Percentiles rank a stretch among this genome's conserved stretches.
Conservation (phyloP, 2,329 filamentous ascomycete species). For the Paraconiothyrium sp. region DNA sequence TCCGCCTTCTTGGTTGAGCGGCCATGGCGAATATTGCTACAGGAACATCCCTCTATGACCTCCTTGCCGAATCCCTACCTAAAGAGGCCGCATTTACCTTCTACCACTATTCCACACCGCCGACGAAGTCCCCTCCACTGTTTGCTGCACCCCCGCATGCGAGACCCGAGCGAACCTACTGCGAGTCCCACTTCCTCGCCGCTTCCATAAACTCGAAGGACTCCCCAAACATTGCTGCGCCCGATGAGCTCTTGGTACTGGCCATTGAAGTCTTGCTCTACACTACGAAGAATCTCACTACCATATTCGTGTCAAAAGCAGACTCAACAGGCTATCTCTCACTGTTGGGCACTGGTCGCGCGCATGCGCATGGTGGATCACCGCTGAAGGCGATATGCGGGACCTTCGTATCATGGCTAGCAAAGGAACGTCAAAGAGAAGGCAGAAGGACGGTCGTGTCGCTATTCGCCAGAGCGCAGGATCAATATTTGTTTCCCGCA, state of each 20-base stretch:
- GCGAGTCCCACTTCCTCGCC: slow-evolving; percentile 82
- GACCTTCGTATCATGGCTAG: slow-evolving; percentile 79
- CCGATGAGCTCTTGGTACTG: slow-evolving; percentile 73
- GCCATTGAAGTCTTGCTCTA: slow-evolving; percentile 91
- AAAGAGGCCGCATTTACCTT: slow-evolving; percentile 69
- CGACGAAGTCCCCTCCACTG: slow-evolving; percentile 76
- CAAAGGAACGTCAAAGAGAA: slow-evolving; percentile 71
- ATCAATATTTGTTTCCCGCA: slow-evolving; percentile 93
- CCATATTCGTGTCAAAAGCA: slow-evolving; percentile 94
- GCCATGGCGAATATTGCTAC: slow-evolving; percentile 38
- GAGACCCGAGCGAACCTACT: slow-evolving; percentile 79
- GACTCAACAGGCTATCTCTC: slow-evolving; percentile 92
- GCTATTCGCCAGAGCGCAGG: slow-evolving; percentile 89
- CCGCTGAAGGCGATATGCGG: slow-evolving; percentile 78
- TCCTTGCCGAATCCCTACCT: slow-evolving; percentile 63
- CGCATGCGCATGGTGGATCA: slow-evolving; percentile 61
- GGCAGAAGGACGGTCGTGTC: slow-evolving; percentile 79
- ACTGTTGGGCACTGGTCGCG: slow-evolving; percentile 65
- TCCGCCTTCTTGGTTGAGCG: slow-evolving; percentile 10
- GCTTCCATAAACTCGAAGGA: slow-evolving; percentile 59
- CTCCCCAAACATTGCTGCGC: slow-evolving; percentile 23
- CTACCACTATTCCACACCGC: slow-evolving; percentile 88
- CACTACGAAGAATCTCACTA: slow-evolving; percentile 79
- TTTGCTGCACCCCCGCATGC: slow-evolving; percentile 80
- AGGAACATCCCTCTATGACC: slow-evolving; percentile 47